Conservation (phyloP, 495 filamentous ascomycete species). For the Annulohypoxylon moriforme region DNA sequence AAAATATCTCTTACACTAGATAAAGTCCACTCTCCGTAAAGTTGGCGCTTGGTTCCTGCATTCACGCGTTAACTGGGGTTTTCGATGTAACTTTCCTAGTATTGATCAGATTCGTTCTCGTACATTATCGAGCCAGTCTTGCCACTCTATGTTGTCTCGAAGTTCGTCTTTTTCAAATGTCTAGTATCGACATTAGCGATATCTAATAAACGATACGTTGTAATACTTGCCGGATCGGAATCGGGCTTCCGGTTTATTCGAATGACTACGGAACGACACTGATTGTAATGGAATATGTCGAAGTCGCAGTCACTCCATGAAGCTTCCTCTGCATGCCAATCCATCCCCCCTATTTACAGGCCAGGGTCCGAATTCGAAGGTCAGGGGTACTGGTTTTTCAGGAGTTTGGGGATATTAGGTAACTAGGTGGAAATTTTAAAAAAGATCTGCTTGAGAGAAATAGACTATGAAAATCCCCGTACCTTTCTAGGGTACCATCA, state of each 20-base stretch:
- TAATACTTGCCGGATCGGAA: conserved; percentile 4
- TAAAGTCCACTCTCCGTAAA: not conserved
- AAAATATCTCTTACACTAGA: conserved; percentile 28
- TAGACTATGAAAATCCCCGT: not conserved
- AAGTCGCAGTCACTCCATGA: conserved; percentile 18
- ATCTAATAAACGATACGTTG: not conserved
- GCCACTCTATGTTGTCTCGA: conserved; percentile 13
- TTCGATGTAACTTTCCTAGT: not conserved
- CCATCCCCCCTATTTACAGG: conserved; percentile 3
- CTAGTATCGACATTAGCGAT: conserved; percentile 16
- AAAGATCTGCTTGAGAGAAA: not conserved
- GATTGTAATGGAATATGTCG: conserved; percentile 1
- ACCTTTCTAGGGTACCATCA: not conserved
- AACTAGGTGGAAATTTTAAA: too few relatives aligned
- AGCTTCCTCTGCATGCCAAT: conserved; percentile 24
- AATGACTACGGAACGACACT: conserved; percentile 5
- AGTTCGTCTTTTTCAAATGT: not conserved
- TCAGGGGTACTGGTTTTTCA: not conserved
- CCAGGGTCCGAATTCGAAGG: not conserved
- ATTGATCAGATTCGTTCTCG: not conserved
- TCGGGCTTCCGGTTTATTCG: conserved; percentile 18
- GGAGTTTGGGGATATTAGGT: not conserved
- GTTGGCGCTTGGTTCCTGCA: not conserved
- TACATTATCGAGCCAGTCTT: conserved; percentile 25
- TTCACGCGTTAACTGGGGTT: not conserved